Conservation (phyloP, 169 alveolate species). For the Cryptosporidium baileyi region DNA sequence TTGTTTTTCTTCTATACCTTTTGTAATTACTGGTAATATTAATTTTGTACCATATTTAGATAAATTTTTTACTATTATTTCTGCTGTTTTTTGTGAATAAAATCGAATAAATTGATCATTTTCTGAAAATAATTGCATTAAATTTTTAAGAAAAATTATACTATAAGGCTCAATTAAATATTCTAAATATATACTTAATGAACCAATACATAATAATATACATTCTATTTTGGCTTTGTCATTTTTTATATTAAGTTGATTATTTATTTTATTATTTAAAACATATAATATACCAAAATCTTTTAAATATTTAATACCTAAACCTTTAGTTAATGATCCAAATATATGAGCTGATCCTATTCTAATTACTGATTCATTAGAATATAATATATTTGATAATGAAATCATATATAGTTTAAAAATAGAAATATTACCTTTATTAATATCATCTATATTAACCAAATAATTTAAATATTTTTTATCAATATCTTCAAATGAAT, state of each 20-base stretch:
- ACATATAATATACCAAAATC: slow-evolving; percentile 11
- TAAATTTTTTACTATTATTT: slow-evolving; percentile 54
- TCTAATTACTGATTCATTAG: not conserved
- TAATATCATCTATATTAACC: not conserved
- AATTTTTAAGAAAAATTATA: not conserved
- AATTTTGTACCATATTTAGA: slow-evolving; percentile 68
- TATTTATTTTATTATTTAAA: not conserved
- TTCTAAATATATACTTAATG: slow-evolving; percentile 29
- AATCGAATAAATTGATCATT: slow-evolving; percentile 34
- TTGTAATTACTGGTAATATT: slow-evolving; percentile 64
- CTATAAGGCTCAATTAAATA: slow-evolving; percentile 30
- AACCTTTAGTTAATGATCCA: slow-evolving; percentile 29
- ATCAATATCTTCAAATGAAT: not conserved
- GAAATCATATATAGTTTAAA: slow-evolving; percentile 17
- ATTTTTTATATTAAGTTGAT: not conserved
- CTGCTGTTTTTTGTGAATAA: slow-evolving; percentile 61
- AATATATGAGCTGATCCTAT: slow-evolving; percentile 53
- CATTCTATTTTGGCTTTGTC: not conserved
- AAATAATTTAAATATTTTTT: not conserved
- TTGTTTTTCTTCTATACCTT: slow-evolving; percentile 68
- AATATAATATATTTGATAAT: not conserved
- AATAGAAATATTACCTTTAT: not conserved
- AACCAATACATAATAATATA: slow-evolving; percentile 26
- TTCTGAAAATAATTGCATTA: slow-evolving; percentile 25
- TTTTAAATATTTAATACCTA: slow-evolving; percentile 1